A percentile compares a stretch with the other conserved stretches of the same genome.
Evolutionary conservation across 331 rosid species (phyloP).

Genomic region (Pyracantha coccinea): DNA sequence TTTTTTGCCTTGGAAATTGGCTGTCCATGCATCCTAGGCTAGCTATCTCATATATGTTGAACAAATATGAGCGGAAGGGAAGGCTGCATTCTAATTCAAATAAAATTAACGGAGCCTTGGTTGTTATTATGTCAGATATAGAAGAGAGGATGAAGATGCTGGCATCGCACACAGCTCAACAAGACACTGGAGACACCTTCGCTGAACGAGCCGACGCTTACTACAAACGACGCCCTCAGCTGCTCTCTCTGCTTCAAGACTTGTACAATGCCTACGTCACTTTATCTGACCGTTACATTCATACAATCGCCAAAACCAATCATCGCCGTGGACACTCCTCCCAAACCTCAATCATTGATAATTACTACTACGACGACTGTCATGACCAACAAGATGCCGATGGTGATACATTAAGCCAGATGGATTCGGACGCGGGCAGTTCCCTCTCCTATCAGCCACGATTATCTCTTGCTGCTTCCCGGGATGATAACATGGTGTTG

Average conservation of each 20-base stretch:
- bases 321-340: conserved; percentile 43
- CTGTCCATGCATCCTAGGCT: no score
- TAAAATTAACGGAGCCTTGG: no score
- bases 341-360: conserved; percentile 37
- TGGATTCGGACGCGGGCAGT: conserved; percentile 74
- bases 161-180: conserved; percentile 27
- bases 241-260: conserved; percentile 64
- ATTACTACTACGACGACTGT: conserved; percentile 19
- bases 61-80: no score
- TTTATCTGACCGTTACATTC: conserved; percentile 71
- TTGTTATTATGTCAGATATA: conserved; percentile 38
- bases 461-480: background rate
- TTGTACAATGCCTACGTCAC: conserved; percentile 76
- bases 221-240: conserved; percentile 80
- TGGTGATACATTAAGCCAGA: conserved; percentile 18
- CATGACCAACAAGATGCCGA: conserved; percentile 46
- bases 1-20: no score
- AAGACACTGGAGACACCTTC: conserved; percentile 50
- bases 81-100: no score
- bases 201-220: conserved; percentile 91
- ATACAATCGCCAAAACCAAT: conserved; percentile 45
- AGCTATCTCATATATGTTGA: no score
- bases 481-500: background rate
- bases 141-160: conserved; percentile 76
- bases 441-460: conserved; percentile 57